These are phyloP conservation scores for Trichoderma endophyticum DNA, from an alignment of 2,329 filamentous ascomycete species.

Conservation along the genomic window DNA sequence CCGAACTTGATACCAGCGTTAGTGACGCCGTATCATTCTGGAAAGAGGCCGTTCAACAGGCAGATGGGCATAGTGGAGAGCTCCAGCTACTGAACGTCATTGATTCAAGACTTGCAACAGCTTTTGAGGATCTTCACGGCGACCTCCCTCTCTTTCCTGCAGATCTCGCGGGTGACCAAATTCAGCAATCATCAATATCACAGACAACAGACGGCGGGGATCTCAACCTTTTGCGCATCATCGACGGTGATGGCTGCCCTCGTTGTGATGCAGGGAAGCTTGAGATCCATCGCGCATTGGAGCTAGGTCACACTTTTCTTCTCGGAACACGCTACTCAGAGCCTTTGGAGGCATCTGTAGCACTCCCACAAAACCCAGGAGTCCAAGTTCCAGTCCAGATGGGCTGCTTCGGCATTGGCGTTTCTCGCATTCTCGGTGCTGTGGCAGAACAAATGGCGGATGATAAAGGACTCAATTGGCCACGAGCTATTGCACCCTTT, in stretches of 20 bases:
- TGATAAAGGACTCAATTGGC: conserved; percentile 78
- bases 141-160: conserved; percentile 28
- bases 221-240: conserved; percentile 63
- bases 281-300: conserved; percentile 69
- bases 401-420: conserved; percentile 94
- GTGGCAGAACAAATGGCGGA: conserved; percentile 75
- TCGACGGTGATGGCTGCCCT: conserved; percentile 69
- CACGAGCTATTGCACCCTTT: conserved; percentile 79
- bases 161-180: conserved; percentile 11
- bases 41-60: conserved; percentile 36
- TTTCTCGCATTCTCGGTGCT: conserved; percentile 85
- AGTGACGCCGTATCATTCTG: conserved; percentile 57
- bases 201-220: conserved; percentile 36
- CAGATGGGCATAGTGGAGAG: not conserved
- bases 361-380: conserved; percentile 31
- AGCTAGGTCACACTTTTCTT: conserved; percentile 93
- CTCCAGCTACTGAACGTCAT: conserved; percentile 34
- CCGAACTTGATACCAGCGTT: conserved; percentile 69
- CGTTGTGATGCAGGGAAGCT: conserved; percentile 63
- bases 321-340: conserved; percentile 84
- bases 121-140: conserved; percentile 26
- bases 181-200: conserved; percentile 23
- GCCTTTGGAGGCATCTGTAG: conserved; percentile 65
- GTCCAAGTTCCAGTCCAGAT: conserved; percentile 67
- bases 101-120: conserved; percentile 31